These are phyloP conservation scores for Mucor irregularis DNA, from an alignment of 371 early-diverging fungal genomes.

Conservation along the genomic window DNA sequence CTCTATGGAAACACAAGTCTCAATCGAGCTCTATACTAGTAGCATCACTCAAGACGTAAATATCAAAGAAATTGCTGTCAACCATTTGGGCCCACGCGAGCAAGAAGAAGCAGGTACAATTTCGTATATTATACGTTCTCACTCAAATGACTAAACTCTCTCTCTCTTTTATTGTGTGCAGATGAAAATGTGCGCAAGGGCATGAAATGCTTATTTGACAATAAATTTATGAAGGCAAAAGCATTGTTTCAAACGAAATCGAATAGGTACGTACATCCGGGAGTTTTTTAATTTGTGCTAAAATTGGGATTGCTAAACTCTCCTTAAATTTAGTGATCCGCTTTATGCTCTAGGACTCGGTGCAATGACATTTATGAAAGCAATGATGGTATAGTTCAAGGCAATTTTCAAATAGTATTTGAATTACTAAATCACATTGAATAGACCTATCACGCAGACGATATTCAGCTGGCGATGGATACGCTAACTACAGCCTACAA, in stretches of 20 bases:
- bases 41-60: background rate
- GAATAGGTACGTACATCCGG: constrained; percentile 11
- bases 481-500: constrained; percentile 41
- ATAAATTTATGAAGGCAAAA: constrained; percentile 55
- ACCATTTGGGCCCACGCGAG: constrained; percentile 50
- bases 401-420: too few relatives aligned
- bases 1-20: background rate
- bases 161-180: too few relatives aligned
- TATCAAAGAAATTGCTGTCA: constrained; percentile 34
- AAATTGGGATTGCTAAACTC: too few relatives aligned
- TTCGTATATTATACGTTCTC: too few relatives aligned
- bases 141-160: background rate
- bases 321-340: constrained; percentile 50
- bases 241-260: constrained; percentile 41
- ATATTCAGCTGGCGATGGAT: constrained; percentile 37
- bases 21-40: constrained; percentile 2
- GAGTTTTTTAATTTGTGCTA: background rate
- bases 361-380: constrained; percentile 53
- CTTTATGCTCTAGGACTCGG: constrained; percentile 51
- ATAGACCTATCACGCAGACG: constrained; percentile 38
- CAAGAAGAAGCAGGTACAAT: constrained; percentile 53
- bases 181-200: constrained; percentile 48
- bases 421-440: too few relatives aligned
- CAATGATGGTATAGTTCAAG: constrained; percentile 21
- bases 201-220: constrained; percentile 45